Percentiles rank a stretch among this genome's conserved stretches.
phyloP scores from a whole-genome alignment of 2,329 filamentous ascomycete genomes.

The Aspergillus eucalypticola region DNA sequence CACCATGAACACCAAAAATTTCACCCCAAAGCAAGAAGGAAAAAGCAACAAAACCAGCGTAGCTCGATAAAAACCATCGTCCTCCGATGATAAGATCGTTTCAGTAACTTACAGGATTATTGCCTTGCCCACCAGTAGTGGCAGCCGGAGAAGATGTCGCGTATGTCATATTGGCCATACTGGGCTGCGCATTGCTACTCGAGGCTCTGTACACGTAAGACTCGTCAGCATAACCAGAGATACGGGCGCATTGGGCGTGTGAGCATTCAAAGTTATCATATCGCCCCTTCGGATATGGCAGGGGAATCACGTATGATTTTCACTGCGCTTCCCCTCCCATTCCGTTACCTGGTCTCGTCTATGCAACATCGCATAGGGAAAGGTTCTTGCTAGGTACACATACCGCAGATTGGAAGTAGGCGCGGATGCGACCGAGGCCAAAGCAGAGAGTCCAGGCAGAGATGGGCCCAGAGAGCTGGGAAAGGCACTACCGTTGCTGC shows the following conservation, averaged over 20 bases:
- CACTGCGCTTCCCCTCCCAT: background rate
- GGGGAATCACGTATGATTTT: background rate
- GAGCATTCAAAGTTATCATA: background rate
- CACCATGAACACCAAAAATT: slow-evolving; percentile 7
- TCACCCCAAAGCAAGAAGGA: slow-evolving; percentile 3
- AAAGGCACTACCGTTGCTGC: slow-evolving; percentile 29
- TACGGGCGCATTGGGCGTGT: background rate
- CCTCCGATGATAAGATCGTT: background rate
- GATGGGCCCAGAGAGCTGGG: slow-evolving; percentile 42
- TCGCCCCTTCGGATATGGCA: background rate
- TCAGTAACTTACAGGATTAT: slow-evolving; percentile 42
- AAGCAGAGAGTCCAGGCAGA: slow-evolving; percentile 59
- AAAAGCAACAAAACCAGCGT: slow-evolving; percentile 20
- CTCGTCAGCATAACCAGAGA: slow-evolving; percentile 23
- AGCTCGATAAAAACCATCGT: background rate
- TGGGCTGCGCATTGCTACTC: slow-evolving; percentile 49
- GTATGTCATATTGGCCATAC: slow-evolving; percentile 62
- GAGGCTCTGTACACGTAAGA: slow-evolving; percentile 32
- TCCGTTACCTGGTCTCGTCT: background rate
- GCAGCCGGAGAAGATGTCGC: slow-evolving; percentile 65
- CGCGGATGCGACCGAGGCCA: slow-evolving; percentile 60
- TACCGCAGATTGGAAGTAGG: slow-evolving; percentile 56
- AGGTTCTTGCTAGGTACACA: slow-evolving; percentile 21
- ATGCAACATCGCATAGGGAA: background rate
- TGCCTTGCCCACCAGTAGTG: slow-evolving; percentile 64